Conservation (phyloP, 306 rosid species). For the Cercis canadensis region DNA sequence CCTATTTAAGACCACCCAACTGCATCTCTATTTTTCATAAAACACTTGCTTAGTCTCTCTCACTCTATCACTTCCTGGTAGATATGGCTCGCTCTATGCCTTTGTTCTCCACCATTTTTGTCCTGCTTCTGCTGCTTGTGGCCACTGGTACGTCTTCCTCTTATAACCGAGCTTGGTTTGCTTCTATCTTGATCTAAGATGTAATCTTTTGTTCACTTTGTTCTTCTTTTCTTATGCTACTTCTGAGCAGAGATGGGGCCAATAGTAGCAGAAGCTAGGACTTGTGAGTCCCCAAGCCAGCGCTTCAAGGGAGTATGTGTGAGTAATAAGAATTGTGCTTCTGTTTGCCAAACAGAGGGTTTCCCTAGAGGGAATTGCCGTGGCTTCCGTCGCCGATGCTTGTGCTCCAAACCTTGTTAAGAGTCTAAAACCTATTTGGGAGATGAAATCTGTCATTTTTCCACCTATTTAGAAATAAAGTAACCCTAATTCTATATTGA, state of each 20-base stretch:
- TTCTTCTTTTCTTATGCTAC: background rate
- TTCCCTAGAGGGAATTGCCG: slow-evolving; percentile 42
- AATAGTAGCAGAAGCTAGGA: slow-evolving; percentile 39
- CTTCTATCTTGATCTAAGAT: no score
- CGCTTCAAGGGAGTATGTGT: slow-evolving; percentile 40
- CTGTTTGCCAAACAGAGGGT: slow-evolving; percentile 45
- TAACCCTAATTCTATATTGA: no score
- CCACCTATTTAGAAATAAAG: no score
- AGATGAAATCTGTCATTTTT: no score
- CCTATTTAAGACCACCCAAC: no score
- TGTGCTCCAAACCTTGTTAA: slow-evolving; percentile 32
- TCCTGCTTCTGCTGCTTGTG: slow-evolving; percentile 31
- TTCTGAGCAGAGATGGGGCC: slow-evolving; percentile 40
- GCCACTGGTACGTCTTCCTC: slow-evolving; percentile 32
- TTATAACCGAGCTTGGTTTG: no score
- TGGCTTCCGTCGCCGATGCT: slow-evolving; percentile 50
- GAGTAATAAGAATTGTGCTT: slow-evolving; percentile 37
- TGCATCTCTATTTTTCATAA: no score
- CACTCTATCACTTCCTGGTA: no score
- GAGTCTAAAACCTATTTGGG: background rate
- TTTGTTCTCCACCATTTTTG: slow-evolving; percentile 20
- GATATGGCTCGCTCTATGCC: slow-evolving; percentile 39
- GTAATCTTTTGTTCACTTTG: background rate
- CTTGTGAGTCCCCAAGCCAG: slow-evolving; percentile 40
- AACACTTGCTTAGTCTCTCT: no score